A percentile compares a stretch with the other conserved stretches of the same genome.
Conservation (phyloP, 2,329 filamentous ascomycete genomes). For the Fusarium buharicum region DNA sequence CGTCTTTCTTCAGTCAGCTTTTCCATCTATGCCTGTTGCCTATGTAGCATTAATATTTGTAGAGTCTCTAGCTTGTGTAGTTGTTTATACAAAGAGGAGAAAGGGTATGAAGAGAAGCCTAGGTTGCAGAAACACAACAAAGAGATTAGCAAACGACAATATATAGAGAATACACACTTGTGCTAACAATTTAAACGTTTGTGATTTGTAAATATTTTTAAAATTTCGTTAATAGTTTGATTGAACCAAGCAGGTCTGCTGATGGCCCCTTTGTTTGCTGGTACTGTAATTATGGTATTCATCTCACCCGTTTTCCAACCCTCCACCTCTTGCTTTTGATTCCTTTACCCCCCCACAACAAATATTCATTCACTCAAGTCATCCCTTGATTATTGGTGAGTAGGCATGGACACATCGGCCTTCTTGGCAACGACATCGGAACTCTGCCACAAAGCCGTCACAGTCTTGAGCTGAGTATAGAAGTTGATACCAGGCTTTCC, state of each 20-base stretch:
- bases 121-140: background rate
- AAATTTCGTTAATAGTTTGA: conserved; percentile 14
- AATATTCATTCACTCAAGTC: background rate
- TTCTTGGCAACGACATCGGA: conserved; percentile 87
- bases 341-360: background rate
- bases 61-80: background rate
- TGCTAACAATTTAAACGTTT: background rate
- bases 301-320: conserved; percentile 7
- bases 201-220: conserved; percentile 24
- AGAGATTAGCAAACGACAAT: background rate
- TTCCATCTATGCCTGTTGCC: too few species aligned
- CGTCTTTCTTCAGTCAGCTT: too few species aligned
- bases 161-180: background rate
- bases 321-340: conserved; percentile 14
- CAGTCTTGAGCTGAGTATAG: conserved; percentile 98
- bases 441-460: conserved; percentile 88
- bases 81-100: too few species aligned
- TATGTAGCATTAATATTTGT: background rate
- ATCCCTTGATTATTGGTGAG: conserved; percentile 49
- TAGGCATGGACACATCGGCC: conserved; percentile 90
- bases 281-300: conserved; percentile 25
- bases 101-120: background rate
- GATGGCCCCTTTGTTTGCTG: conserved; percentile 9
- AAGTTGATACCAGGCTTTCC: conserved; percentile 92
- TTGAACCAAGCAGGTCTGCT: conserved; percentile 7